Evolutionary conservation across 768 basidiomycete species (phyloP), one percentile per base, ranked within the genome.

Genomic region (Russula griseocarnosa): DNA sequence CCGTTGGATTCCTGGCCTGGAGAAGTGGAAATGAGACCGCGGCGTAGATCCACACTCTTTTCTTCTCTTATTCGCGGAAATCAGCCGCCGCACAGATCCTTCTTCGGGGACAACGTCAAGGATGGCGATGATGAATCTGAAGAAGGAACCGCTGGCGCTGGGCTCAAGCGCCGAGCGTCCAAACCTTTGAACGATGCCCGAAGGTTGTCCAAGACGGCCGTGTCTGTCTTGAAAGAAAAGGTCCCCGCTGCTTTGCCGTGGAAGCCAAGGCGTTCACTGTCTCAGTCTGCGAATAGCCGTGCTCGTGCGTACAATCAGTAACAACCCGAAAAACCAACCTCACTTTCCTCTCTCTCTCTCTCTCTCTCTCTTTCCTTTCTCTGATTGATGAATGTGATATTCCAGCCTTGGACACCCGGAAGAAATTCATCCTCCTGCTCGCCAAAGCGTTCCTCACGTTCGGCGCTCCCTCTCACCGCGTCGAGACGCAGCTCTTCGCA

Each of bases 381-480:
- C n/a, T 32, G 22, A 9, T 13, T 36, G 34, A 20, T 30, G 22
- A 1, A 9, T 13, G 11, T 14, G 4, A 28, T 32, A 10, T 20
- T 20, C 42, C 47, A 68, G 67, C 55, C 34, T 34, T 52, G 38
- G 56, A 44, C 40, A 44, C 54, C 7, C 73, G 80, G 32, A 80
- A 80, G 65, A 85, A 87, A 59, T 97, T 97, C 76, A 80, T 97
- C 55, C 77, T 95, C 69, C 87, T 87, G 71, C 82, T 97, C 28
- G 91, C 92, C 3, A 89, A 92, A 72, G 90, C 91, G 13, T 81
- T 98, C 62, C 83, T 98, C 72, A 81, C 86, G n/a, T 95, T 91
- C 73, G 94, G 94, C 22, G 90, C 94, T n/a, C 94, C 94, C 1
- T 93, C 92, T 24, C 95, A 97, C 74, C 83, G 95, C 22, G 88